Conservation (phyloP, 352 stramenopile genomes). For the Globisporangium paddicum region DNA sequence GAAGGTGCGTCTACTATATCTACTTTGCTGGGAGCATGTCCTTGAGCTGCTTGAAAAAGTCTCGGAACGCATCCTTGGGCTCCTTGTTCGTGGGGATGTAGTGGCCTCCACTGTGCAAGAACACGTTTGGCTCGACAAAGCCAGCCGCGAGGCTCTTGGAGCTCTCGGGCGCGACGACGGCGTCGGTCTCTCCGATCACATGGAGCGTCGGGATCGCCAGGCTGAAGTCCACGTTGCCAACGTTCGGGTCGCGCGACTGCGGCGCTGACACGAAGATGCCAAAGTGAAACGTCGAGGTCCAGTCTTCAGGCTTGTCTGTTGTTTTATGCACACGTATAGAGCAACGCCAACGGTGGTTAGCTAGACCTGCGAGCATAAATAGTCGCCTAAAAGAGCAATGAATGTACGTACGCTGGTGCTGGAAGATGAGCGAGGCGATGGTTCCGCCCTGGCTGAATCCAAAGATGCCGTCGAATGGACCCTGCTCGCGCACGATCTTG, state of each 20-base stretch:
- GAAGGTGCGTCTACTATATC: too few relatives aligned
- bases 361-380: too few relatives aligned
- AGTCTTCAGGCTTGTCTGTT: constrained; percentile 33
- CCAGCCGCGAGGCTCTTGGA: constrained; percentile 50
- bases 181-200: constrained; percentile 77
- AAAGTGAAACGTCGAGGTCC: constrained; percentile 62
- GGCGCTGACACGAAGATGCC: constrained; percentile 70
- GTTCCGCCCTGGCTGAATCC: constrained; percentile 83
- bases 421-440: constrained; percentile 61
- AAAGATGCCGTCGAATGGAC: constrained; percentile 84
- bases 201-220: constrained; percentile 71
- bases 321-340: background rate
- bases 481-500: constrained; percentile 54
- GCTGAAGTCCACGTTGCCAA: constrained; percentile 30
- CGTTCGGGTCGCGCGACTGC: constrained; percentile 35
- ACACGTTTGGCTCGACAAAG: constrained; percentile 50
- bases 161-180: constrained; percentile 48
- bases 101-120: constrained; percentile 68
- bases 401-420: constrained; percentile 64
- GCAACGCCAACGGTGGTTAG: background rate
- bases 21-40: background rate
- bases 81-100: constrained; percentile 88
- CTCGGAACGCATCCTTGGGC: constrained; percentile 63
- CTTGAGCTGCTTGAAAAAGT: constrained; percentile 58
- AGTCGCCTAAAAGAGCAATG: background rate